Evolutionary conservation across 2,329 filamentous ascomycete genomes (phyloP).

Genomic region (Bretziella fagacearum): DNA sequence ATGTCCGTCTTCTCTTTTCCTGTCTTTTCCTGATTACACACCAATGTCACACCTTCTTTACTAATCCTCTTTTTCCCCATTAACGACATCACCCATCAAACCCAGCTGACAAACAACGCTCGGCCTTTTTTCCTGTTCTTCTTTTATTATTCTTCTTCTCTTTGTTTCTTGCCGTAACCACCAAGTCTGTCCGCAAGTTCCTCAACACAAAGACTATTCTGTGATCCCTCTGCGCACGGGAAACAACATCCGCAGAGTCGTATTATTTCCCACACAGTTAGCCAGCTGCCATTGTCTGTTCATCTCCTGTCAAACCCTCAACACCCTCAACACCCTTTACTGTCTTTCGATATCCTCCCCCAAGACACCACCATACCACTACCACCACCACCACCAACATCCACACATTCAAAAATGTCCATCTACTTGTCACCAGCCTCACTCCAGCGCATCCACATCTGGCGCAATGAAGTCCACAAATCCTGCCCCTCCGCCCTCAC

Average conservation of each 20-base stretch:
- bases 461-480: slow-evolving; percentile 32
- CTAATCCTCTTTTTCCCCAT: too few species aligned
- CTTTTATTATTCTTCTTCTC: neutral
- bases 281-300: neutral
- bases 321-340: neutral
- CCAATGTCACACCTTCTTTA: too few species aligned
- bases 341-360: neutral
- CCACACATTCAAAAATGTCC: slow-evolving; percentile 6
- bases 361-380: neutral
- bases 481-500: slow-evolving; percentile 21
- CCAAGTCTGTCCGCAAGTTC: neutral
- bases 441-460: slow-evolving; percentile 30
- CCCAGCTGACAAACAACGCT: too few species aligned
- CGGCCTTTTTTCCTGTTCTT: neutral
- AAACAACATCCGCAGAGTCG: neutral
- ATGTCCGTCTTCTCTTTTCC: too few species aligned
- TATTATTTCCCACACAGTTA: neutral
- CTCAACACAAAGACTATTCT: neutral
- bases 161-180: too few species aligned
- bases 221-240: neutral
- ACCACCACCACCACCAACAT: neutral
- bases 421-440: slow-evolving; percentile 17
- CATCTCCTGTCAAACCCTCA: neutral
- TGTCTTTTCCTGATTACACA: too few species aligned
- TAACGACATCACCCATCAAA: too few species aligned